phyloP scores from a whole-genome alignment of 1,284 basidiomycete genomes.

The Pholiota adiposa region DNA sequence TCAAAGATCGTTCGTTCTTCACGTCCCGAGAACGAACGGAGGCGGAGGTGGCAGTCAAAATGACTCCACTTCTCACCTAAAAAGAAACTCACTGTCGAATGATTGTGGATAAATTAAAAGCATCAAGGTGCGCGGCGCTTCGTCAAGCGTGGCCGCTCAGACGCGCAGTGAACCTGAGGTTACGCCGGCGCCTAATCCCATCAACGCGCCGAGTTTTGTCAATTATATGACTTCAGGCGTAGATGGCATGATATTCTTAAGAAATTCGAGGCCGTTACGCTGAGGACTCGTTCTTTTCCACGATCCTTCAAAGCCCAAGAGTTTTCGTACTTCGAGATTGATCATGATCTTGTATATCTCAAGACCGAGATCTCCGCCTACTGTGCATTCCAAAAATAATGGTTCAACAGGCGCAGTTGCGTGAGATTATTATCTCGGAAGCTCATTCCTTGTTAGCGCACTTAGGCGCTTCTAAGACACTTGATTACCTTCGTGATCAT shows the following conservation, averaged over 20 bases:
- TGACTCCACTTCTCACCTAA: background rate
- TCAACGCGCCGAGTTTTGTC: background rate
- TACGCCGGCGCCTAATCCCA: background rate
- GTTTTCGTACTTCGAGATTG: conserved; percentile 32
- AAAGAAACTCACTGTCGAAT: background rate
- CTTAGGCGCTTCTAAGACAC: conserved; percentile 35
- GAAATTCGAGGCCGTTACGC: background rate
- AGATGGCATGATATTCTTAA: background rate
- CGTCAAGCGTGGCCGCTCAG: background rate
- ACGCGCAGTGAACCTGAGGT: too few species aligned
- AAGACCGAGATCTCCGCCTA: conserved; percentile 5
- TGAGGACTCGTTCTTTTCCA: conserved; percentile 2
- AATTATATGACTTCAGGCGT: background rate
- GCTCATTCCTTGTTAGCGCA: conserved; percentile 38
- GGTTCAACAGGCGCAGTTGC: conserved; percentile 19
- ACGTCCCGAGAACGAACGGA: conserved; percentile 23
- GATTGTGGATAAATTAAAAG: background rate
- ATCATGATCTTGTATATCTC: conserved; percentile 29
- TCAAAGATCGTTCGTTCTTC: conserved; percentile 15
- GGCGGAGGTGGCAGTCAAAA: conserved; percentile 13
- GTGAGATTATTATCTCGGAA: conserved; percentile 36
- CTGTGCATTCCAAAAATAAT: conserved; percentile 37
- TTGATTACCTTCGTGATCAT: conserved; percentile 29
- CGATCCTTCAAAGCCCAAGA: background rate
- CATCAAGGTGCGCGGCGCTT: background rate